Base-by-base conservation (phyloP, 2,329 filamentous ascomycete genomes). In the Raffaelea ambrosiae region DNA sequence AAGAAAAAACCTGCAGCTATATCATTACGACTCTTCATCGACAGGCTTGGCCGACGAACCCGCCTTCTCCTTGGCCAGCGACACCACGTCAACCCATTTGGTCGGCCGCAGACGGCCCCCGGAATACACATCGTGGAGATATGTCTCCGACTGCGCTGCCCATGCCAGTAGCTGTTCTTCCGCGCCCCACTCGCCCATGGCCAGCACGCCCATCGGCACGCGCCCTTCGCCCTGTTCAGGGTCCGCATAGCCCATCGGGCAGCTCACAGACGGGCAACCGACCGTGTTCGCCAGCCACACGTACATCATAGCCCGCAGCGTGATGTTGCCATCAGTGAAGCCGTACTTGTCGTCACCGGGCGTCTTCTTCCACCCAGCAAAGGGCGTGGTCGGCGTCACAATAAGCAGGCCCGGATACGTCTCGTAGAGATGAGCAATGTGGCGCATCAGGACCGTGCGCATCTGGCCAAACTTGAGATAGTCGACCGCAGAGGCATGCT, bases 221-320 rank as follows among this genome's bases (percentile, higher is more conserved):
- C 69, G 74, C 0, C 84, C 84, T 48, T 72, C 66, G 2, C 77
- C 79, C 55, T 75, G 68, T 5, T 67, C 65, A 0, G 76, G 71
- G 22, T 78, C 68, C 3, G 71, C 74, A 65, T 89, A 95, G 1
- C 87, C 89, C 11, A 86, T 81, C 0, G 90, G 88, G 33, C 80
- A 81, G 41, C 72, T 81, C 13, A 94, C 76, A 1, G 86, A 81
- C 1, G 90, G 90, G 43, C 83, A 82, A 0, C 90, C 90, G 0
- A 74, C 79, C 56, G 88, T 83, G 64, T 96, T 96, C 7, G 89
- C 85, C 33, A 95, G 66, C 77, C 86, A 95, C 16, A 86, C 81
- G 65, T 88, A 95, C 63, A 84, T 79, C 88, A 95, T 95, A 59
- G 79, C 86, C 22, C 77, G 71, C n/a, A 95, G 69, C 16, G 79